These are phyloP conservation scores for Nemania serpens DNA, from an alignment of 2,329 filamentous ascomycete genomes.

Conservation along the genomic window DNA sequence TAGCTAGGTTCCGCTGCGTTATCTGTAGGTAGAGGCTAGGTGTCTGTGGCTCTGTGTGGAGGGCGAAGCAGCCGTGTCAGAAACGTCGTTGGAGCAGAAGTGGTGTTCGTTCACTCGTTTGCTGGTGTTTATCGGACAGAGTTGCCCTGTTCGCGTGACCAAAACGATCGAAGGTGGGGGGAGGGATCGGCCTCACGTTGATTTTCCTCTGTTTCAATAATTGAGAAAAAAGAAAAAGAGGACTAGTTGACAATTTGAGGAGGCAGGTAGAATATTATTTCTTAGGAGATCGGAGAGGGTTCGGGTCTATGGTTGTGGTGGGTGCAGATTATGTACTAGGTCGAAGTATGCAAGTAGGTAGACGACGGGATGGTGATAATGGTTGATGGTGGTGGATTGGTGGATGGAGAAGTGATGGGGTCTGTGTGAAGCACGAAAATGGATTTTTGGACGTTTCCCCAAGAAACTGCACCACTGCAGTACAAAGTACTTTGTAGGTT, in stretches of 20 bases:
- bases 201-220: background rate
- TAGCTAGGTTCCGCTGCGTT: background rate
- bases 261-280: constrained; percentile 8
- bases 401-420: background rate
- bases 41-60: background rate
- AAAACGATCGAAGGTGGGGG: constrained; percentile 25
- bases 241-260: constrained; percentile 1
- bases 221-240: background rate
- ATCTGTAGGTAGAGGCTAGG: background rate
- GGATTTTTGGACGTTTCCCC: background rate
- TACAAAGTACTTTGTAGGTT: too few relatives aligned
- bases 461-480: too few relatives aligned
- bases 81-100: constrained; percentile 1
- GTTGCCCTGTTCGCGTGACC: constrained; percentile 22
- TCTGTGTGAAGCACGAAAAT: background rate
- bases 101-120: too few relatives aligned
- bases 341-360: background rate
- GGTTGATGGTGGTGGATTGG: background rate
- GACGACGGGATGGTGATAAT: background rate
- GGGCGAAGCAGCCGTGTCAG: background rate
- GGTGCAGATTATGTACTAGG: background rate
- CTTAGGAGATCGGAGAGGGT: constrained; percentile 12
- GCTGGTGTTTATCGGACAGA: constrained; percentile 1
- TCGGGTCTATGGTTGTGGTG: background rate
- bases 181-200: background rate